Conservation (phyloP, 108 stramenopile species). For the Stephanodiscus triporus region DNA sequence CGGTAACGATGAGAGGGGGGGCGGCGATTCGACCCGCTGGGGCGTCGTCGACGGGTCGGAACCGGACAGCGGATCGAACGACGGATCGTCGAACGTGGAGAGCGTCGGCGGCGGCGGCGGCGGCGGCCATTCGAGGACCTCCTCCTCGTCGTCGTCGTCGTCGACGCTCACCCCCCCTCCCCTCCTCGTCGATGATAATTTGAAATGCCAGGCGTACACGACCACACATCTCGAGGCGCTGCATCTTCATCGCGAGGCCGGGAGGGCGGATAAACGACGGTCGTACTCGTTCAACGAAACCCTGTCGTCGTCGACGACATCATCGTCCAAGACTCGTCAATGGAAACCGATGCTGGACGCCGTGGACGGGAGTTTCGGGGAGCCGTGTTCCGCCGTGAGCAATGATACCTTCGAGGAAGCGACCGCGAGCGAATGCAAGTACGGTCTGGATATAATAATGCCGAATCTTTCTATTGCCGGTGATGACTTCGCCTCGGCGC, state of each 20-base stretch:
- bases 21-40: too few species aligned
- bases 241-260: slow-evolving; percentile 33
- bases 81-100: not conserved
- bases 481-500: not conserved
- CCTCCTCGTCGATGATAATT: slow-evolving; percentile 17
- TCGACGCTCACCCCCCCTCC: slow-evolving; percentile 5
- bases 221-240: slow-evolving; percentile 36
- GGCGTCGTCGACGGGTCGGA: too few species aligned
- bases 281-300: slow-evolving; percentile 44
- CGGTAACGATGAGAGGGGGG: too few species aligned
- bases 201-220: slow-evolving; percentile 45
- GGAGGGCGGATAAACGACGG: slow-evolving; percentile 16
- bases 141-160: not conserved
- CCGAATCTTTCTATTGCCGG: slow-evolving; percentile 2
- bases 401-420: slow-evolving; percentile 16
- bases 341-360: slow-evolving; percentile 24
- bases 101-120: not conserved
- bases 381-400: slow-evolving; percentile 10
- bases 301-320: slow-evolving; percentile 12
- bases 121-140: not conserved
- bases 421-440: not conserved
- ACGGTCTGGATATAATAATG: slow-evolving; percentile 7
- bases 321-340: slow-evolving; percentile 3
- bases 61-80: too few species aligned
- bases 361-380: slow-evolving; percentile 20